Percentiles rank a stretch among this genome's conserved stretches.
These are phyloP conservation scores for Russula abietina DNA, from an alignment of 768 basidiomycete species.

Conservation along the genomic window DNA sequence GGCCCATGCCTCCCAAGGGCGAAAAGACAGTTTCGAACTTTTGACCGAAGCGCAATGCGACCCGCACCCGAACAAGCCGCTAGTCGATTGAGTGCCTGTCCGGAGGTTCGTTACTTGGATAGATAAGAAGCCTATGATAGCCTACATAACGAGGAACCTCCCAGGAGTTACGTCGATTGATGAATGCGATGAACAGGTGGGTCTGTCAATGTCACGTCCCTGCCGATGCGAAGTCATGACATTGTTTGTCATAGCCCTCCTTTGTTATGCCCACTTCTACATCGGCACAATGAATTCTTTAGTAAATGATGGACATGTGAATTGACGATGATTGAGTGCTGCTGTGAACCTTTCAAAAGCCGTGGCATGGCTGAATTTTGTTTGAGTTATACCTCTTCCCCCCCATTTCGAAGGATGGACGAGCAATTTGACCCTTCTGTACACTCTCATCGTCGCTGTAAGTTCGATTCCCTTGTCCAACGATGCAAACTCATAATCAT, in stretches of 20 bases:
- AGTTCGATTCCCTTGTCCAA: slow-evolving; percentile 9
- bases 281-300: not conserved
- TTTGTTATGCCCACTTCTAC: not conserved
- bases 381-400: not conserved
- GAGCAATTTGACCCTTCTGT: slow-evolving; percentile 19
- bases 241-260: not conserved
- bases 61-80: slow-evolving; percentile 87
- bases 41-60: slow-evolving; percentile 34
- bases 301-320: not conserved
- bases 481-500: not conserved
- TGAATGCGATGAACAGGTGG: not conserved
- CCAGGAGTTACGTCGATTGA: not conserved
- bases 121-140: not conserved
- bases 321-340: slow-evolving; percentile 2
- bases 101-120: slow-evolving; percentile 55
- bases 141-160: not conserved
- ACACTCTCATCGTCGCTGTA: slow-evolving; percentile 23
- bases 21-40: too few relatives aligned
- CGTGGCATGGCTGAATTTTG: not conserved
- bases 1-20: too few relatives aligned
- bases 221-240: not conserved
- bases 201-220: not conserved
- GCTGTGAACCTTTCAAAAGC: not conserved
- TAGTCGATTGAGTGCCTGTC: slow-evolving; percentile 45
- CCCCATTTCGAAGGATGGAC: slow-evolving; percentile 2